Conservation (phyloP, 192 early-diverging fungal genomes). For the Backusella tuberculispora region DNA sequence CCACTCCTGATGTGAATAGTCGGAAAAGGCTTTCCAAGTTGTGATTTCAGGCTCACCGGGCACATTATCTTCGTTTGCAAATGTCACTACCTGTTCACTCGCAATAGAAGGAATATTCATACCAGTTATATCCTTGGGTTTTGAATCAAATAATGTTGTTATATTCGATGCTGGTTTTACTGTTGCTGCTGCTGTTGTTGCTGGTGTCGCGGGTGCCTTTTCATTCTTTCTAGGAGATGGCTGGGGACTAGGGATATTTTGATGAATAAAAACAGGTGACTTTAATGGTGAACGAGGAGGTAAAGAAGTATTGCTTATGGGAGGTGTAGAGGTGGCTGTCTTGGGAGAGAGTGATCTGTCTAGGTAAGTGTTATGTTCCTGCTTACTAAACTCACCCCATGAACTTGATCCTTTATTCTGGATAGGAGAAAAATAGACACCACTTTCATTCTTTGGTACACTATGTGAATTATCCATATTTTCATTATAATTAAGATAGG, state of each 20-base stretch:
- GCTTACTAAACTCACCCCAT: slow-evolving; percentile 10
- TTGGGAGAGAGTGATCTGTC: not conserved
- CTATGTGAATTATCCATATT: too few relatives aligned
- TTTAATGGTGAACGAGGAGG: not conserved
- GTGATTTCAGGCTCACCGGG: not conserved
- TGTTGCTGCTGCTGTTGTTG: not conserved
- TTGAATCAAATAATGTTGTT: not conserved
- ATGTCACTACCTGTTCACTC: not conserved
- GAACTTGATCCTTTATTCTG: not conserved
- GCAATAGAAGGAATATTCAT: not conserved
- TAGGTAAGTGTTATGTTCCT: not conserved
- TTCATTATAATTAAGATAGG: not conserved
- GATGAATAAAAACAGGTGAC: not conserved
- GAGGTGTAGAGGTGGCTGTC: not conserved
- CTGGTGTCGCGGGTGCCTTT: not conserved
- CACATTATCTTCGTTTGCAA: not conserved
- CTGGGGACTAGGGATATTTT: not conserved
- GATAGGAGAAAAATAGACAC: not conserved
- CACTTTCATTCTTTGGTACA: not conserved
- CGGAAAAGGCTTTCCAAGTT: not conserved
- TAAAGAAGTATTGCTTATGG: not conserved
- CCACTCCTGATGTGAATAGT: not conserved
- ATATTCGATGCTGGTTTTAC: not conserved
- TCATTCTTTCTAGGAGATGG: not conserved
- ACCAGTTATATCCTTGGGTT: not conserved